These are phyloP conservation scores for Abrus precatorius DNA, from an alignment of 306 rosid genomes.

Conservation along the genomic window DNA sequence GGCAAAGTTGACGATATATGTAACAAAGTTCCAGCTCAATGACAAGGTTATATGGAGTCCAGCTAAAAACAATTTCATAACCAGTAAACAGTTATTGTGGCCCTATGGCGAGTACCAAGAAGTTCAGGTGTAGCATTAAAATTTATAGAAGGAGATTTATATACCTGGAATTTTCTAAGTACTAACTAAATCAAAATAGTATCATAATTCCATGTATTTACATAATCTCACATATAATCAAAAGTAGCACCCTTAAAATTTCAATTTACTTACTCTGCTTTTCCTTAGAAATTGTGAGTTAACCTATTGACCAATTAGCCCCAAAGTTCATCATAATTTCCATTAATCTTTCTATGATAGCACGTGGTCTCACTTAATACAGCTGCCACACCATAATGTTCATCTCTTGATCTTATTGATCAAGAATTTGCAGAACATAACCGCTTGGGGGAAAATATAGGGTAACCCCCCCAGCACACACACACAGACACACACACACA, in stretches of 20 bases:
- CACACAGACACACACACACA: no score
- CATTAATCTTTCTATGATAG: background rate
- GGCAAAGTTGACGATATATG: background rate
- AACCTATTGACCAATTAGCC: background rate
- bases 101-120: constrained; percentile 4
- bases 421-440: constrained; percentile 22
- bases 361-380: constrained; percentile 8
- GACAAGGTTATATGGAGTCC: background rate
- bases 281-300: constrained; percentile 16
- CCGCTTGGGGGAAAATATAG: background rate
- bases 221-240: constrained; percentile 9
- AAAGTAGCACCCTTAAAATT: constrained; percentile 4
- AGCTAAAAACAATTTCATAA: constrained; percentile 11
- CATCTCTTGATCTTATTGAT: constrained; percentile 31
- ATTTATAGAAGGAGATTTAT: constrained; percentile 1
- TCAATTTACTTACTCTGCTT: background rate
- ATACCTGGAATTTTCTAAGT: background rate
- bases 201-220: constrained; percentile 11
- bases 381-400: constrained; percentile 24
- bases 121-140: constrained; percentile 5
- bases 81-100: constrained; percentile 16
- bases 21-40: constrained; percentile 20
- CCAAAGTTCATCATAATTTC: constrained; percentile 4
- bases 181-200: background rate
- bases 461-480: background rate